Evolutionary conservation across 2,329 filamentous ascomycete species (phyloP).

Genomic region (Fusarium sp.): DNA sequence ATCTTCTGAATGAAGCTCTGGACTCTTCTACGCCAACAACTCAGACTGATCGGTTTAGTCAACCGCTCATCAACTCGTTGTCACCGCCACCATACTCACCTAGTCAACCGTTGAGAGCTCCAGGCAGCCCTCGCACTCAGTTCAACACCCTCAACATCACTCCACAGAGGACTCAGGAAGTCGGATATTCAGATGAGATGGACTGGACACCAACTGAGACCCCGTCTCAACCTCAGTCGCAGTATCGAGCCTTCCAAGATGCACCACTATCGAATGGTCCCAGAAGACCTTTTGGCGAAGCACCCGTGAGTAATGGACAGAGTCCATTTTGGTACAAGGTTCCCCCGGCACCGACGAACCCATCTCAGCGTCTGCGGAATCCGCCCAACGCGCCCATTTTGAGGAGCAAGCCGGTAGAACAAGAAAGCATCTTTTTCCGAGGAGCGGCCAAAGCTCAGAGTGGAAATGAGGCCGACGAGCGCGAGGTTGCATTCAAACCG

Average conservation of each 20-base stretch:
- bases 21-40: slow-evolving; percentile 45
- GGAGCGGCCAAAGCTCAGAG: slow-evolving; percentile 38
- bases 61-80: slow-evolving; percentile 37
- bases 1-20: slow-evolving; percentile 55
- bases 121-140: slow-evolving; percentile 17
- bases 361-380: slow-evolving; percentile 74
- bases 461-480: slow-evolving; percentile 28
- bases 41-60: slow-evolving; percentile 27
- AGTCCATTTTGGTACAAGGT: slow-evolving; percentile 79
- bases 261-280: slow-evolving; percentile 58
- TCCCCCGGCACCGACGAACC: slow-evolving; percentile 77
- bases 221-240: slow-evolving; percentile 52
- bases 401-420: slow-evolving; percentile 61
- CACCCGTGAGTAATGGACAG: slow-evolving; percentile 60
- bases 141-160: slow-evolving; percentile 42
- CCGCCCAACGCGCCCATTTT: slow-evolving; percentile 71
- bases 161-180: slow-evolving; percentile 33
- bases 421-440: slow-evolving; percentile 67
- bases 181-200: slow-evolving; percentile 73
- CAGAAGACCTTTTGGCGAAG: slow-evolving; percentile 62
- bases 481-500: slow-evolving; percentile 67
- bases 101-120: slow-evolving; percentile 25
- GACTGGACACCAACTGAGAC: slow-evolving; percentile 78
- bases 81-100: slow-evolving; percentile 38
- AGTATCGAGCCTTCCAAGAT: slow-evolving; percentile 68